A percentile compares a stretch with the other conserved stretches of the same genome.
Evolutionary conservation across 306 rosid species (phyloP).

Genomic region (Quillaja saponaria): DNA sequence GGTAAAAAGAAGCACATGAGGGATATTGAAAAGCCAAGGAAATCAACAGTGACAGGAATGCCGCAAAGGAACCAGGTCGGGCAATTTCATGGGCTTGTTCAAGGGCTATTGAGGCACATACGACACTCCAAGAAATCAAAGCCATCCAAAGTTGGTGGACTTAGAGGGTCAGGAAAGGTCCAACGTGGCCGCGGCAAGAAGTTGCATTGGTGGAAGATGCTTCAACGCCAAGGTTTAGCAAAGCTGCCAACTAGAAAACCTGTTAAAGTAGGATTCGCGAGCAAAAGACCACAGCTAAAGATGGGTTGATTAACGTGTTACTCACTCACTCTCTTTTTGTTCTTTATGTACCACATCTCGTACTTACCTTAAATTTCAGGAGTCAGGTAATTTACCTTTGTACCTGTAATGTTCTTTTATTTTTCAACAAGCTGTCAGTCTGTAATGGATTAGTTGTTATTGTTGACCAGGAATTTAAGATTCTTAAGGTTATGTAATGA

Average conservation of each 20-base stretch:
- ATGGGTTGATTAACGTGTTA: conserved; percentile 10
- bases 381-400: no score
- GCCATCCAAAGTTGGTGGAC: conserved; percentile 20
- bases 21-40: conserved; percentile 24
- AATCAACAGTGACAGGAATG: conserved; percentile 30
- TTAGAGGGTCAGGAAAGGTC: conserved; percentile 10
- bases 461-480: no score
- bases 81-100: conserved; percentile 56
- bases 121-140: conserved; percentile 43
- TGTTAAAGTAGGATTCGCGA: conserved; percentile 43
- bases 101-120: conserved; percentile 54
- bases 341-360: no score
- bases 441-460: no score
- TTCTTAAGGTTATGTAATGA: no score
- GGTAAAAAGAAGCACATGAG: conserved; percentile 22
- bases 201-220: conserved; percentile 54
- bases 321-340: no score
- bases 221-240: conserved; percentile 37
- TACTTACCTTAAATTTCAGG: no score
- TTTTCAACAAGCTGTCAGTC: no score
- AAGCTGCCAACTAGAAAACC: conserved; percentile 47
- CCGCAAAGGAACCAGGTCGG: conserved; percentile 39
- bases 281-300: conserved; percentile 37
- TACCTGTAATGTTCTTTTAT: no score
- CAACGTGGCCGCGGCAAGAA: conserved; percentile 40